Evolutionary conservation across 2,329 filamentous ascomycete species (phyloP), one percentile per base, ranked within the genome.

Genomic region (Davidsoniella eucalypti): DNA sequence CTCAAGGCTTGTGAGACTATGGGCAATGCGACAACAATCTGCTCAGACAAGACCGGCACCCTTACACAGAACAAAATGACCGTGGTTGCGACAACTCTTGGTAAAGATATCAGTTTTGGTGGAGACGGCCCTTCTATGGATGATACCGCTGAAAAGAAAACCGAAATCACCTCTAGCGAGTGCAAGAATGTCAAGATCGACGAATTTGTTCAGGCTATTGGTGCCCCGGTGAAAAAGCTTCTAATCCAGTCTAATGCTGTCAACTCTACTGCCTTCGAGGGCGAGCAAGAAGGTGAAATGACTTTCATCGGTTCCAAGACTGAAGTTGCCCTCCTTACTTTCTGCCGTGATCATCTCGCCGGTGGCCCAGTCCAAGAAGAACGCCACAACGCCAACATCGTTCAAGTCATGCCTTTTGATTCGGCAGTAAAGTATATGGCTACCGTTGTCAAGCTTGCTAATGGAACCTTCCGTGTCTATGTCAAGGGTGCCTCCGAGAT

Each of bases 21-120:
- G 80, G 80, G 80, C 2, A 83, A 83, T 57, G 77, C 76, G 2
- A 80, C 77, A 1, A 83, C 82, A 0, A 80, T 88, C 45, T 90
- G 84, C 64, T 87, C 83, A 2, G 84, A 86, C 51, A 65, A 65
- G 55, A 65, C 63, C 2, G 64, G 64, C 16, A 65, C 63, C 17
- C 55, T 65, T 2, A 66, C 64, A 0, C 79, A 83, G 52, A 84
- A 84, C 58, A 80, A 80, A 61, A 84, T 84, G 80, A 82, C 78
- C 0, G 80, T 86, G 3, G 81, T 86, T 44, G 78, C 82, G 40
- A 80, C 80, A 29, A 77, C 79, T 2, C 63, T 84, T 37, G 80
- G 80, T 10, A 63, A 48, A 14, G 45, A 60, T 23, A 58, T 58
- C 21, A 63, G 59, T 50, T 70, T 70, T 49, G 54, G 54, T 18